Evolutionary conservation across 169 alveolate species (phyloP).

Genomic region (Plasmodium gallinaceum): DNA sequence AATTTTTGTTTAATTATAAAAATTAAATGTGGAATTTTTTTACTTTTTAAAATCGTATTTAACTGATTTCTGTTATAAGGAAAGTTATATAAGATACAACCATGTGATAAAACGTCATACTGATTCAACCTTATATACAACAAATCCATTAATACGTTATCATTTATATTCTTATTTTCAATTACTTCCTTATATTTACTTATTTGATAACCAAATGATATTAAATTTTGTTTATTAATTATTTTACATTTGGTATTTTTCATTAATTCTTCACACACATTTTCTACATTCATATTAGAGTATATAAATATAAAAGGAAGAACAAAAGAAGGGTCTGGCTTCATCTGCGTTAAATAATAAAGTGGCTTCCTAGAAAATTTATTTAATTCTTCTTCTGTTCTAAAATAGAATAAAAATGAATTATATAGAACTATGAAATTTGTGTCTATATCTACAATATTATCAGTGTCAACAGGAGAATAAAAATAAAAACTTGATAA

Average conservation of each 20-base stretch:
- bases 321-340: slow-evolving; percentile 60
- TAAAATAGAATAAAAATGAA: slow-evolving; percentile 51
- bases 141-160: slow-evolving; percentile 19
- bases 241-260: slow-evolving; percentile 38
- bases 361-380: slow-evolving; percentile 26
- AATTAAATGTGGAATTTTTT: slow-evolving; percentile 45
- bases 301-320: slow-evolving; percentile 46
- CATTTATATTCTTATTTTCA: slow-evolving; percentile 8
- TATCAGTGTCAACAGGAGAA: slow-evolving; percentile 56
- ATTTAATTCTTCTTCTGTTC: slow-evolving; percentile 39
- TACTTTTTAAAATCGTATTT: not conserved
- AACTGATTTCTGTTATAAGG: slow-evolving; percentile 43
- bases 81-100: slow-evolving; percentile 53
- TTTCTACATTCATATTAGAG: slow-evolving; percentile 3
- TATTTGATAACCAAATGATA: slow-evolving; percentile 47
- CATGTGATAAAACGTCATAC: slow-evolving; percentile 61
- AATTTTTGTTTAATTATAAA: slow-evolving; percentile 24
- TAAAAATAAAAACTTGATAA: slow-evolving; percentile 54
- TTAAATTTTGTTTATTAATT: slow-evolving; percentile 30
- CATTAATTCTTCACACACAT: slow-evolving; percentile 9
- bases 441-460: slow-evolving; percentile 55
- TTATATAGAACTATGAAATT: slow-evolving; percentile 29
- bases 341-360: slow-evolving; percentile 27
- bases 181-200: slow-evolving; percentile 18
- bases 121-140: slow-evolving; percentile 36